Evolutionary conservation across 345 rosid species (phyloP).

Genomic region (Abelmoschus esculentus): DNA sequence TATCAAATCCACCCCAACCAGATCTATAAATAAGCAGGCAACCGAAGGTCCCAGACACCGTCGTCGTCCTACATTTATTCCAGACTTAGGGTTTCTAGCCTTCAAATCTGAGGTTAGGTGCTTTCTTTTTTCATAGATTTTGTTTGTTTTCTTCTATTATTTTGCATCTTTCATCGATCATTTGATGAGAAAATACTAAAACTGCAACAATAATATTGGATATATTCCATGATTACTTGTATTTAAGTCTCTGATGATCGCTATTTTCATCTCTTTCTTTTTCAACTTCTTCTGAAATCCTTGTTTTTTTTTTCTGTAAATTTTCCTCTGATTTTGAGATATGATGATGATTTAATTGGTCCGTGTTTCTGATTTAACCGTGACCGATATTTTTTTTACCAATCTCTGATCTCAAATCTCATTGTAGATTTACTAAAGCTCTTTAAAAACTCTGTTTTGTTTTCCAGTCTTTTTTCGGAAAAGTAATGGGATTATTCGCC

Average conservation of each 20-base stretch:
- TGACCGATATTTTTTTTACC: conserved; percentile 20
- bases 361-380: conserved; percentile 26
- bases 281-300: background rate
- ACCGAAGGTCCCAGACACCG: no score
- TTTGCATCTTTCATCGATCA: background rate
- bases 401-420: conserved; percentile 28
- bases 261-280: background rate
- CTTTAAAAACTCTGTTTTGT: no score
- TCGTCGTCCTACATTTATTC: no score
- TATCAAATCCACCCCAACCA: no score
- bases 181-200: background rate
- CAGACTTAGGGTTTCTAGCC: no score
- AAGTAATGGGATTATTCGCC: background rate
- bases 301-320: no score
- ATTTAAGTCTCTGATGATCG: conserved; percentile 8
- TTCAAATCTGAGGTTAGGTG: no score
- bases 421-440: no score
- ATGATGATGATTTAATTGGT: conserved; percentile 18
- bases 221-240: background rate
- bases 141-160: no score
- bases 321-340: background rate
- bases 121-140: no score
- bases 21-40: no score
- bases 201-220: background rate
- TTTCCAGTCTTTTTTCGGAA: no score